A percentile compares a stretch with the other conserved stretches of the same genome.
Evolutionary conservation across 305 asterid genomes (phyloP).

Genomic region (Solanum aculeatissimum): DNA sequence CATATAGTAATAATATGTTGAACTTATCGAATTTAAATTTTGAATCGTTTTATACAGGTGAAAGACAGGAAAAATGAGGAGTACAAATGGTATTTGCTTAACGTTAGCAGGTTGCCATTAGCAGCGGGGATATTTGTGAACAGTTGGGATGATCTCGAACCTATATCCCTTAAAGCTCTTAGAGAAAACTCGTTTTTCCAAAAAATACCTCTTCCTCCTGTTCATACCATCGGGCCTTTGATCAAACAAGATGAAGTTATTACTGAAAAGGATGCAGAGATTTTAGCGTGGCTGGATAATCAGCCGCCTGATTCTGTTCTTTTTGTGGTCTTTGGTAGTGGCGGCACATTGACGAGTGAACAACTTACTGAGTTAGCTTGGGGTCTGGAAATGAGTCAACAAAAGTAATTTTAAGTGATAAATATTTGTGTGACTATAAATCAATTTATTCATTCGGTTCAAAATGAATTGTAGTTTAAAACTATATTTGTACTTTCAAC

Average conservation of each 20-base stretch:
- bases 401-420: background rate
- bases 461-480: no score
- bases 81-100: conserved; percentile 22
- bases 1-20: background rate
- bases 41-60: background rate
- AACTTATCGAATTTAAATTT: background rate
- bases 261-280: background rate
- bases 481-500: background rate
- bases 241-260: conserved; percentile 7
- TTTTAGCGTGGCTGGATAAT: conserved; percentile 20
- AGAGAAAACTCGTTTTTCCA: conserved; percentile 12
- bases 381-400: conserved; percentile 30
- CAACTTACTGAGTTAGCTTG: conserved; percentile 23
- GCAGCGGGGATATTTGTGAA: conserved; percentile 23
- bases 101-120: conserved; percentile 5
- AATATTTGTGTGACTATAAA: no score
- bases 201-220: conserved; percentile 9
- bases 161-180: conserved; percentile 10
- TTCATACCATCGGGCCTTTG: conserved; percentile 28
- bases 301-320: conserved; percentile 31
- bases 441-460: no score
- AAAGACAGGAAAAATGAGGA: conserved; percentile 20
- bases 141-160: conserved; percentile 27
- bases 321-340: conserved; percentile 25
- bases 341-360: conserved; percentile 21